Evolutionary conservation across 2,329 filamentous ascomycete genomes (phyloP).

Genomic region (Claviceps sorghi): DNA sequence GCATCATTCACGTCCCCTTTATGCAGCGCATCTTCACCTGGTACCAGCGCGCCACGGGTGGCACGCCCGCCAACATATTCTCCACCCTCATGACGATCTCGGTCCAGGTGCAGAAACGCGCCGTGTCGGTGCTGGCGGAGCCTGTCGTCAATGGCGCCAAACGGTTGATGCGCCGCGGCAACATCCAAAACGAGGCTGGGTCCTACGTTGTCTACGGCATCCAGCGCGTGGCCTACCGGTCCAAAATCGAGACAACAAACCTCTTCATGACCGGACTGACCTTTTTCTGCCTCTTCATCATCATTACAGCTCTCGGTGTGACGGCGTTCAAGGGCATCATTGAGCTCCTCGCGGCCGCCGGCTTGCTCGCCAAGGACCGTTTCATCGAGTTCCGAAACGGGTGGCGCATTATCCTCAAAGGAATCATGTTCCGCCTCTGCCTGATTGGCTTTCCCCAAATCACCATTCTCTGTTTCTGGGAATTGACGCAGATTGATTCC

Average conservation of each 20-base stretch:
- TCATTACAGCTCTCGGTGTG: conserved; percentile 57
- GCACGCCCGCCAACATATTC: conserved; percentile 65
- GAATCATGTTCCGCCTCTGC: conserved; percentile 78
- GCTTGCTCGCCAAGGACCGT: conserved; percentile 67
- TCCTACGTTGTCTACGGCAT: conserved; percentile 61
- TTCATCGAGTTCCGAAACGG: conserved; percentile 88
- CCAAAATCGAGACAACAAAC: conserved; percentile 74
- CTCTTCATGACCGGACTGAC: conserved; percentile 81
- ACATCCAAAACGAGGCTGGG: conserved; percentile 36
- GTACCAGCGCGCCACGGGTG: conserved; percentile 87
- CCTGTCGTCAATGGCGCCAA: conserved; percentile 19
- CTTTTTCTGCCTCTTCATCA: conserved; percentile 75
- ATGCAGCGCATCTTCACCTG: conserved; percentile 79
- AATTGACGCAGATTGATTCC: conserved; percentile 74
- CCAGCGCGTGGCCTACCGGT: conserved; percentile 72
- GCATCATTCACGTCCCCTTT: conserved; percentile 71
- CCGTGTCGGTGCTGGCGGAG: conserved; percentile 29
- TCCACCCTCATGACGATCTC: conserved; percentile 58
- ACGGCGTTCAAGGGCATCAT: conserved; percentile 65
- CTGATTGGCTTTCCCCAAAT: conserved; percentile 87
- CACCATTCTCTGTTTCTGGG: conserved; percentile 80
- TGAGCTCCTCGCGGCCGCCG: conserved; percentile 57
- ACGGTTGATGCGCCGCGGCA: conserved; percentile 27
- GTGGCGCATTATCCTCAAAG: conserved; percentile 83
- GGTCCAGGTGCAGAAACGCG: conserved; percentile 62